These are phyloP conservation scores for Scheffersomyces cryptocercus DNA, from an alignment of 1,139 yeast genomes.

Conservation along the genomic window DNA sequence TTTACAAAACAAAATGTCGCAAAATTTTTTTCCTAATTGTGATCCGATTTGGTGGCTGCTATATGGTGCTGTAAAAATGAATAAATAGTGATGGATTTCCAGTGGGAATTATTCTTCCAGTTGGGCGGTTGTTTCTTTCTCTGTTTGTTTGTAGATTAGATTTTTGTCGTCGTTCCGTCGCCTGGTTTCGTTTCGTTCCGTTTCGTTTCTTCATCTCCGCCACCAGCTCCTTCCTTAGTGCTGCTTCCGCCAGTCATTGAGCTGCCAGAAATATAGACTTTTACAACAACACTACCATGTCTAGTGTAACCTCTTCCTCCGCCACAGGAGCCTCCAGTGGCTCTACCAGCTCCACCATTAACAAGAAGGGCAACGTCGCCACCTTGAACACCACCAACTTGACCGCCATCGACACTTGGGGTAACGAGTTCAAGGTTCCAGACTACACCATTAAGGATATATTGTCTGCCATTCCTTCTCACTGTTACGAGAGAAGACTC, in stretches of 20 bases:
- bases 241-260: not conserved
- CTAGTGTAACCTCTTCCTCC: slow-evolving; percentile 9
- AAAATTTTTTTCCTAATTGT: slow-evolving; percentile 4
- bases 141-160: too few relatives aligned
- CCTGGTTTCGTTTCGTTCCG: not conserved
- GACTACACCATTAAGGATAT: slow-evolving; percentile 74
- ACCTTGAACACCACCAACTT: slow-evolving; percentile 25
- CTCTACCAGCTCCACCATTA: slow-evolving; percentile 17
- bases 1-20: not conserved
- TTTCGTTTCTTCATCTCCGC: not conserved
- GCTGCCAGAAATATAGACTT: slow-evolving; percentile 2
- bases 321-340: slow-evolving; percentile 7
- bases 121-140: too few relatives aligned
- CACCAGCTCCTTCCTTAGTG: not conserved
- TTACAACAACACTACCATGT: slow-evolving; percentile 5
- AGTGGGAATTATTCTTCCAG: not conserved
- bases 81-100: not conserved
- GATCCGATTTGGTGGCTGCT: not conserved
- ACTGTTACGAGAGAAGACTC: slow-evolving; percentile 69
- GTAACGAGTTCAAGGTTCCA: slow-evolving; percentile 69
- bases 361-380: slow-evolving; percentile 40
- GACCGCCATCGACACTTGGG: slow-evolving; percentile 60
- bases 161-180: not conserved
- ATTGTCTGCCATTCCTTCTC: slow-evolving; percentile 70
- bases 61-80: not conserved